Evolutionary conservation across 352 stramenopile species (phyloP).

Genomic region (Phytophthora aleatoria): DNA sequence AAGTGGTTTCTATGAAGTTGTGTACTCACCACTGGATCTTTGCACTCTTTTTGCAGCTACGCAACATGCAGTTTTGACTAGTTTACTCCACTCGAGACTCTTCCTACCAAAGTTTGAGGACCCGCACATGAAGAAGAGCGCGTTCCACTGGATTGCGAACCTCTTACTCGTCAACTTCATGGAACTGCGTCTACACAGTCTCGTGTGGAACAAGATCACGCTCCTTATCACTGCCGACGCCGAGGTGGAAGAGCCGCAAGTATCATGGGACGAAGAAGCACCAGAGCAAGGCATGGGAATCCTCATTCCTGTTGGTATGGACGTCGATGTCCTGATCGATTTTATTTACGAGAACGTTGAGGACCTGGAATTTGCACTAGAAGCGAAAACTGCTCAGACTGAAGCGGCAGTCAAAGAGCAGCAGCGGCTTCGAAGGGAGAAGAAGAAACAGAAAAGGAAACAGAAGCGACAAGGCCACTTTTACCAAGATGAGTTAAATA

Average conservation of each 20-base stretch:
- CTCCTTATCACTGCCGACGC: slow-evolving; percentile 63
- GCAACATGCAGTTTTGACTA: slow-evolving; percentile 70
- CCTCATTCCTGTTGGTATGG: slow-evolving; percentile 68
- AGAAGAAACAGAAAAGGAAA: slow-evolving; percentile 30
- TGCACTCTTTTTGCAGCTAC: slow-evolving; percentile 26
- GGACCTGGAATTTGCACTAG: slow-evolving; percentile 61
- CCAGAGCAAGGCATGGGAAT: slow-evolving; percentile 74
- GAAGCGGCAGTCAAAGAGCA: slow-evolving; percentile 24
- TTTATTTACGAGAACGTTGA: slow-evolving; percentile 68
- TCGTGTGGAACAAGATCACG: slow-evolving; percentile 87
- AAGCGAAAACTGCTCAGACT: slow-evolving; percentile 26
- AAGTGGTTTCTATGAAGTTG: not conserved
- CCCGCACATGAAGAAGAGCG: slow-evolving; percentile 52
- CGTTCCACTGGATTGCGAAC: slow-evolving; percentile 82
- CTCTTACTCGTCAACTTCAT: slow-evolving; percentile 84
- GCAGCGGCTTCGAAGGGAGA: slow-evolving; percentile 21
- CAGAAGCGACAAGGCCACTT: slow-evolving; percentile 48
- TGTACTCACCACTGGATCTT: slow-evolving; percentile 6
- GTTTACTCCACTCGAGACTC: slow-evolving; percentile 60
- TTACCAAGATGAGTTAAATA: slow-evolving; percentile 57
- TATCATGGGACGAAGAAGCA: slow-evolving; percentile 53
- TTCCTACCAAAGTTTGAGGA: slow-evolving; percentile 65
- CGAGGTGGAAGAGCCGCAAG: slow-evolving; percentile 40
- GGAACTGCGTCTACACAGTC: slow-evolving; percentile 74
- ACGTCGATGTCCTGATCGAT: slow-evolving; percentile 55